A percentile compares a stretch with the other conserved stretches of the same genome.
Conservation (phyloP, 768 basidiomycete genomes). For the Macrolepiota fuliginosa region DNA sequence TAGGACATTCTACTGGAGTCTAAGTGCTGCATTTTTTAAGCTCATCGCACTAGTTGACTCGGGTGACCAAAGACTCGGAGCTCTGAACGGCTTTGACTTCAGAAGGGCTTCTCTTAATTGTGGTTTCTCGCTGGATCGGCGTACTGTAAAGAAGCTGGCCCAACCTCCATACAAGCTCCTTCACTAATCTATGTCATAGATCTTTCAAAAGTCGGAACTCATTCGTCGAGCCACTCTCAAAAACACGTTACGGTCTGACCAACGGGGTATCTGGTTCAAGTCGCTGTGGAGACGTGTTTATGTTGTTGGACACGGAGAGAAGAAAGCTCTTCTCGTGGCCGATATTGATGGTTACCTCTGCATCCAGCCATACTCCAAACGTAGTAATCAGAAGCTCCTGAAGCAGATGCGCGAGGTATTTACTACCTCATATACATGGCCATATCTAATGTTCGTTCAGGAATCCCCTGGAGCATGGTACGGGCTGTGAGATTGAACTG, state of each 20-base stretch:
- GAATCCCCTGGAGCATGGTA: too few relatives aligned
- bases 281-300: not conserved
- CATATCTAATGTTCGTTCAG: too few relatives aligned
- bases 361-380: too few relatives aligned
- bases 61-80: not conserved
- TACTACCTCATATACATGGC: too few relatives aligned
- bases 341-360: not conserved
- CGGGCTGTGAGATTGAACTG: too few relatives aligned
- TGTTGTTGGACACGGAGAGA: not conserved
- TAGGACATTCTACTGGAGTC: not conserved
- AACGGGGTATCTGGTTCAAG: not conserved
- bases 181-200: too few relatives aligned
- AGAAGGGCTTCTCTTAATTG: not conserved
- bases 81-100: not conserved
- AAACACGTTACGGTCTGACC: not conserved
- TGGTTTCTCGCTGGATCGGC: too few relatives aligned
- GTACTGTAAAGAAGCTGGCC: too few relatives aligned
- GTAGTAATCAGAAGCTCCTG: too few relatives aligned
- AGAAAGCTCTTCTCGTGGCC: not conserved
- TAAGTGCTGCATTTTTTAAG: not conserved
- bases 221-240: not conserved
- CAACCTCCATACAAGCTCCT: too few relatives aligned
- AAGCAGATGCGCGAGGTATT: too few relatives aligned
- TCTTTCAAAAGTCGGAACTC: not conserved
- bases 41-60: not conserved